Base-by-base conservation (phyloP, 1,139 yeast species). In the Debaryomyces robertsiae region DNA sequence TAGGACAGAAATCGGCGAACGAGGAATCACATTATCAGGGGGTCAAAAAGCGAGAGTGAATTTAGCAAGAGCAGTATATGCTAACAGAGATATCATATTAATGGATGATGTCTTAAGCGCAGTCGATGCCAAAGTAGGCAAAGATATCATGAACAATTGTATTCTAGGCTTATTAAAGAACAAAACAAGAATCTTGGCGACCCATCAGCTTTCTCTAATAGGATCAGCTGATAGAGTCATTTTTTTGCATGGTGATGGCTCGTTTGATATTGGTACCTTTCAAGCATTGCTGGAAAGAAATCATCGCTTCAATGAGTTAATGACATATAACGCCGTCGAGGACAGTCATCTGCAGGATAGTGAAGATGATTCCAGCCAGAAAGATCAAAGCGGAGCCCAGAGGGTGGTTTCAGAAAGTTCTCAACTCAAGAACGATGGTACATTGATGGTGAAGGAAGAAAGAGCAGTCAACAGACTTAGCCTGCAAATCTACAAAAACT, bases 61-160 rank as follows among this genome's bases (percentile, higher is more conserved):
- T 46, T 58, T 73, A 39, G 78, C 77, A 2, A 58, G 79, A 47
- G 71, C 77, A 6, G 73, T 73, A 6, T 73, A 73, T 47, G 64
- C 73, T 11, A 54, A 61, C 34, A 57, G 55, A 32, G 75, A 71
- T 39, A 68, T 73, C 19, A 57, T 71, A 13, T 52, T 73, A 32
- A 46, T 73, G 51, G 78, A 73, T 47, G 78, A 73, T 52, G 77
- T 73, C 13, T 58, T 73, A 44, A 64, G 72, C 54, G 79, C 79
- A 1, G 79, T 73, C 32, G 79, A 73, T 57, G 75, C 79, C 6
- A 62, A 74, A 47, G 78, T 73, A 32, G 78, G 77, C 30, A 67
- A 68, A 41, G 72, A 65, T 46, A 73, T 73, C 27, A 65, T 72
- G 68, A 56, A 64, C 18, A 49, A 62, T 17, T 71, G 77, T 52